A percentile compares a stretch with the other conserved stretches of the same genome.
Evolutionary conservation across 345 rosid genomes (phyloP).

Genomic region (Populus davidiana): DNA sequence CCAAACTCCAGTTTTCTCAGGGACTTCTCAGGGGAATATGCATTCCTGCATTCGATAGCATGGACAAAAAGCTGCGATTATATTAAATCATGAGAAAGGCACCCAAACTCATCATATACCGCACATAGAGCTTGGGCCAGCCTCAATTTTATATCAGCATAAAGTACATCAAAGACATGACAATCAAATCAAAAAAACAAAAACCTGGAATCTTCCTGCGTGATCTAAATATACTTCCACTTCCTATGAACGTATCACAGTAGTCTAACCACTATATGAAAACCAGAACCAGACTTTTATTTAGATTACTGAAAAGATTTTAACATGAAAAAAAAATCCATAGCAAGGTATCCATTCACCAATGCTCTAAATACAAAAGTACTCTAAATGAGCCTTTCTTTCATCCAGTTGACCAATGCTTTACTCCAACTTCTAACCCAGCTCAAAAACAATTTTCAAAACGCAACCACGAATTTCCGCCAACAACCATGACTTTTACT

Average conservation of each 20-base stretch:
- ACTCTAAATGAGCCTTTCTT: neutral
- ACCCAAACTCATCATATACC: too few relatives aligned
- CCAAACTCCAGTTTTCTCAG: neutral
- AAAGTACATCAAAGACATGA: neutral
- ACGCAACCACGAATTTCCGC: too few relatives aligned
- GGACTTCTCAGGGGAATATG: neutral
- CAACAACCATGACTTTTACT: neutral
- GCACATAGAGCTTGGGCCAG: neutral
- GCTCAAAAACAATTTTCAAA: neutral
- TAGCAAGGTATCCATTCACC: neutral
- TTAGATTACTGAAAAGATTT: neutral
- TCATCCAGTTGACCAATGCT: neutral
- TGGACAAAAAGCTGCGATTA: neutral
- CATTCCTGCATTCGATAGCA: neutral
- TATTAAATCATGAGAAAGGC: neutral
- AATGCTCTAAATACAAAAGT: neutral
- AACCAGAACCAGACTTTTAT: neutral
- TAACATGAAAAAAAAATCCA: neutral
- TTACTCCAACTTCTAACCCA: neutral
- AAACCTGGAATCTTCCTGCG: neutral
- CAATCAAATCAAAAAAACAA: neutral
- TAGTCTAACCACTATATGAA: neutral
- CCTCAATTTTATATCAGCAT: neutral
- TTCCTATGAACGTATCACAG: neutral
- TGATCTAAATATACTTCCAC: neutral